Evolutionary conservation across 2,329 filamentous ascomycete genomes (phyloP), one percentile per base, ranked within the genome.

Genomic region (Pseudogymnoascus sp.): DNA sequence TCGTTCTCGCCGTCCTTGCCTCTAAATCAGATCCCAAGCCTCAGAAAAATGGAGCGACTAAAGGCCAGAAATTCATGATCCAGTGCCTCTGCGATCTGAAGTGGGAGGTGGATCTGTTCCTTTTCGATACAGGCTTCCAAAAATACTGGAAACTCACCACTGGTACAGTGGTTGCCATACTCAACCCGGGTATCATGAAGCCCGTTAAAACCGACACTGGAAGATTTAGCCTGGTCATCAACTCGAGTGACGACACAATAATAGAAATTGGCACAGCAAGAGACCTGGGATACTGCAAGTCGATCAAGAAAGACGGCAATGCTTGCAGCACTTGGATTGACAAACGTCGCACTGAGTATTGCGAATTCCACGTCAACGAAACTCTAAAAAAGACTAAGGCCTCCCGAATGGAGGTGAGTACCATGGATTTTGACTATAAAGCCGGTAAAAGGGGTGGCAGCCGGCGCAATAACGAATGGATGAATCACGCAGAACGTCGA

Each of bases 81-180:
- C 78, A 99, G 64, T 90, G 85, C 1, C 79, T 99, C 2, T 91
- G 90, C 0, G 93, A 99, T 73, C 78, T 99, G 9, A 88, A 91
- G 68, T 96, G 87, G 84, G 91, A 96, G 68, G 74, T 99, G 10
- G 92, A 97, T 66, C 81, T 97, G 41, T 97, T 92, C 68, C 83
- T 99, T 11, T 99, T 99, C 74, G 89, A 90, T 68, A 86, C 88
- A 0, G 95, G 91, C 5, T 97, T 97, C 69, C 87, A 90, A 13
- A 86, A 89, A 61, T 99, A 94, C 77, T 97, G 93, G 88, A 96
- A 96, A 71, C 78, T 97, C n/a, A 86, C 86, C 0, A 84, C 90
- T 1, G 94, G 94, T n/a, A 97, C 92, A 0, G 82, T 97, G 1
- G 80, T 99, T 61, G 94, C 93, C 4, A 89, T 99, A 26, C 79